Base-by-base conservation (phyloP, 352 stramenopile species). In the Phytophthora podocarpi region DNA sequence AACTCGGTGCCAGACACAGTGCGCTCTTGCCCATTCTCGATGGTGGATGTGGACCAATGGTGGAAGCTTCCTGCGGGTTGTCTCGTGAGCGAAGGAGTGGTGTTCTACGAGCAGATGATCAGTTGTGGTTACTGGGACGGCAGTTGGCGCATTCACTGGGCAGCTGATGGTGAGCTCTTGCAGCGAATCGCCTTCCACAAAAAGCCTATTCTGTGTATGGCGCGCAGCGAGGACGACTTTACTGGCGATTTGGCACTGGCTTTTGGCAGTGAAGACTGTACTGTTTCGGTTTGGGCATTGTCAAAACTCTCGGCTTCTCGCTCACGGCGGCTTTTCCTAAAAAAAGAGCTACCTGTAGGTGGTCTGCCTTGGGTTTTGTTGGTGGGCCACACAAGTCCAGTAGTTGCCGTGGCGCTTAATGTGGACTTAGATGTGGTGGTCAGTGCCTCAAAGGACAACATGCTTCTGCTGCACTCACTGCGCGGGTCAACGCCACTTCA, bases 101-200 rank as follows among this genome's bases (percentile, higher is more conserved):
- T 95, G 34, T 95, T 93, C 45, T 95, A 95, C 57, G 85, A 95
- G 64, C 85, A 95, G 48, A 95, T 95, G 85, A 92, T 95, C 55
- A 95, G 85, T 67, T 95, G 83, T 52, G 85, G 85, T 7, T 93
- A 93, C 59, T 95, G 85, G 82, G 86, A 95, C 67, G 86, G 86
- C 12, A 93, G 86, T 45, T 95, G 86, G 86, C 82, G 86, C 2
- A 95, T 95, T 32, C 84, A 93, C 53, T 95, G 86, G 86, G 90
- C 86, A 32, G 85, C 80, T 12, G 86, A 95, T 61, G 86, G 86
- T 31, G 86, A 95, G 46, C 59, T 95, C 5, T 68, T 95, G 16
- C 86, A 95, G 50, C 80, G 86, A 18, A 93, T 95, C 41, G 84
- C 86, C 11, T 95, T 95, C 71, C 86, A 95, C 72, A 93, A 95